Conservation (phyloP, 176 grass and related monocot species). For the Paspalum vaginatum region DNA sequence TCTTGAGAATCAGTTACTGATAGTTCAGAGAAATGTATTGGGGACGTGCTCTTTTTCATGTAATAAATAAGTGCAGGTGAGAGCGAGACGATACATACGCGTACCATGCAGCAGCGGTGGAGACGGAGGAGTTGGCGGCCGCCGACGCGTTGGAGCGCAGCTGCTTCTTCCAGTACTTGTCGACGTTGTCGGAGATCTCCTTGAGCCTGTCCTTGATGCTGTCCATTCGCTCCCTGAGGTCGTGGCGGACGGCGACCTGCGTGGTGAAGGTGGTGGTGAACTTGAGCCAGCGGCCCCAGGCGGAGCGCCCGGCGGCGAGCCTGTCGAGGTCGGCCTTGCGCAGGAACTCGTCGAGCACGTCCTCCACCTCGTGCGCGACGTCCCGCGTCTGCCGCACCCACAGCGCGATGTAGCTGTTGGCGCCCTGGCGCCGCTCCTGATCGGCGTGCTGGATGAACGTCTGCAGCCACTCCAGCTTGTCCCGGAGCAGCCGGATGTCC, state of each 20-base stretch:
- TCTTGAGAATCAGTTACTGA: too few species aligned
- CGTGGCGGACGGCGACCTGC: slow-evolving; percentile 37
- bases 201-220: slow-evolving; percentile 42
- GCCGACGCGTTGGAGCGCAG: background rate
- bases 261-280: slow-evolving; percentile 23
- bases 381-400: slow-evolving; percentile 43
- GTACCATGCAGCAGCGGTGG: slow-evolving; percentile 40
- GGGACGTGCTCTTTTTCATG: too few species aligned
- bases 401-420: slow-evolving; percentile 29
- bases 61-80: too few species aligned
- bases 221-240: slow-evolving; percentile 32
- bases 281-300: background rate
- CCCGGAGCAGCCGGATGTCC: slow-evolving; percentile 39
- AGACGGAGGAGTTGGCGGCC: background rate
- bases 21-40: too few species aligned
- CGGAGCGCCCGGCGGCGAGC: background rate
- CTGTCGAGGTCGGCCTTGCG: background rate
- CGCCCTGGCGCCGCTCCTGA: slow-evolving; percentile 20
- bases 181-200: slow-evolving; percentile 50
- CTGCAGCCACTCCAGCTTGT: slow-evolving; percentile 47
- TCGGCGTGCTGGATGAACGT: slow-evolving; percentile 44
- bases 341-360: slow-evolving; percentile 39
- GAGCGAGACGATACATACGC: background rate
- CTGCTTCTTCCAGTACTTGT: slow-evolving; percentile 32
- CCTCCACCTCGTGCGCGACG: slow-evolving; percentile 32